These are phyloP conservation scores for Colletotrichum lentis DNA, from an alignment of 2,329 filamentous ascomycete species.

Conservation along the genomic window DNA sequence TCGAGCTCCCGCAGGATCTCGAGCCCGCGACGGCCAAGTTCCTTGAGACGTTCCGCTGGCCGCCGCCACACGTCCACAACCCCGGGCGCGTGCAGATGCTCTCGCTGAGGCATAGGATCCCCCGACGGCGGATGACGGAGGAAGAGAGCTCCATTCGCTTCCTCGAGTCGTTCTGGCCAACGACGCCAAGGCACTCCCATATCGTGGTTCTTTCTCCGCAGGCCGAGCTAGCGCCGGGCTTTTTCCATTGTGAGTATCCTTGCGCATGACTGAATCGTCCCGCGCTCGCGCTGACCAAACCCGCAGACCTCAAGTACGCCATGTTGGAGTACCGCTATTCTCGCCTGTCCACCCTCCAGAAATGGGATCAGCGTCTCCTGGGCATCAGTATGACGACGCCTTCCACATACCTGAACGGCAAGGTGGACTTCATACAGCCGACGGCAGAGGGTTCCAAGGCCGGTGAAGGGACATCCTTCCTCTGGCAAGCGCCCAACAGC, in stretches of 20 bases:
- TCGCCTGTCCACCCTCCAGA: constrained; percentile 50
- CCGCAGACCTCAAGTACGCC: constrained; percentile 74
- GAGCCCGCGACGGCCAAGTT: constrained; percentile 72
- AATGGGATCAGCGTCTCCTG: constrained; percentile 67
- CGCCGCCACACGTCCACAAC: constrained; percentile 55
- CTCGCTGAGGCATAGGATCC: constrained; percentile 78
- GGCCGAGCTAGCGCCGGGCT: constrained; percentile 79
- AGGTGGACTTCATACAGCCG: constrained; percentile 61
- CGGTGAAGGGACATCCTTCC: constrained; percentile 64
- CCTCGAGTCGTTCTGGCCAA: constrained; percentile 88
- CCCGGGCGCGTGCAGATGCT: constrained; percentile 56
- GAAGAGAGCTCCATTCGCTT: constrained; percentile 79
- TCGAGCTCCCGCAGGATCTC: constrained; percentile 79
- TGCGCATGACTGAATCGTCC: not conserved
- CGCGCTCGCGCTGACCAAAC: not conserved
- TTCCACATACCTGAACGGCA: constrained; percentile 67
- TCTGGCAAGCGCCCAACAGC: constrained; percentile 86
- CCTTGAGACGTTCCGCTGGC: constrained; percentile 73
- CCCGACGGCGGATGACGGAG: constrained; percentile 64
- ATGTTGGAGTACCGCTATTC: constrained; percentile 83
- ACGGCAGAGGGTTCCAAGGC: constrained; percentile 46
- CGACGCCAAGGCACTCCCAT: constrained; percentile 69
- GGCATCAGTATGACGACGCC: constrained; percentile 85
- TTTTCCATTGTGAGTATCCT: constrained; percentile 74
- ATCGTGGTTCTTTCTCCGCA: constrained; percentile 86